These are phyloP conservation scores for Hypsizygus ulmarius DNA, from an alignment of 1,284 basidiomycete species.

Conservation along the genomic window DNA sequence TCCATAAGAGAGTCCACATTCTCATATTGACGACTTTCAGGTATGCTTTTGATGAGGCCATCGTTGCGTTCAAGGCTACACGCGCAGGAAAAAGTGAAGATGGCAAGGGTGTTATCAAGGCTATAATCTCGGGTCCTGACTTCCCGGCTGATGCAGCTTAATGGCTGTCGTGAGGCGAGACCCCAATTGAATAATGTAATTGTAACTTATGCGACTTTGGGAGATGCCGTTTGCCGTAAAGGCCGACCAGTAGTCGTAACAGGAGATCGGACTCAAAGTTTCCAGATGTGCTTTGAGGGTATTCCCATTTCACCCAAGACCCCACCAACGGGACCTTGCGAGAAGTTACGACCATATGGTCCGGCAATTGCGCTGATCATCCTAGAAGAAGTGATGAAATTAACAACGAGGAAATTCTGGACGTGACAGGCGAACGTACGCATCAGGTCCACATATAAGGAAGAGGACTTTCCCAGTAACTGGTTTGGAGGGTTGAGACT, in stretches of 20 bases:
- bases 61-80: constrained; percentile 79
- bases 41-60: constrained; percentile 73
- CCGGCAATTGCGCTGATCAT: constrained; percentile 76
- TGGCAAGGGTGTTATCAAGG: constrained; percentile 71
- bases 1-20: not conserved
- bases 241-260: not conserved
- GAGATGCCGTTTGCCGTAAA: not conserved
- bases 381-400: constrained; percentile 47
- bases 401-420: not conserved
- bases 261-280: constrained; percentile 42
- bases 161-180: constrained; percentile 5
- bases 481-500: constrained; percentile 22
- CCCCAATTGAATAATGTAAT: constrained; percentile 9
- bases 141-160: constrained; percentile 38
- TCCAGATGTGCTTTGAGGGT: constrained; percentile 62
- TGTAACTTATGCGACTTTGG: constrained; percentile 9
- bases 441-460: constrained; percentile 76
- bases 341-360: constrained; percentile 70
- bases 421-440: constrained; percentile 44
- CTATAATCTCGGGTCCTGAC: constrained; percentile 75
- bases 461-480: constrained; percentile 49
- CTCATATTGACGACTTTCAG: constrained; percentile 34
- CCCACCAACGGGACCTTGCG: constrained; percentile 70
- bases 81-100: constrained; percentile 78
- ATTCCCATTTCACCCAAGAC: constrained; percentile 66